Percentiles rank a stretch among this genome's conserved stretches.
phyloP scores from a whole-genome alignment of 441 rosid genomes.

The Sinapis alba region DNA sequence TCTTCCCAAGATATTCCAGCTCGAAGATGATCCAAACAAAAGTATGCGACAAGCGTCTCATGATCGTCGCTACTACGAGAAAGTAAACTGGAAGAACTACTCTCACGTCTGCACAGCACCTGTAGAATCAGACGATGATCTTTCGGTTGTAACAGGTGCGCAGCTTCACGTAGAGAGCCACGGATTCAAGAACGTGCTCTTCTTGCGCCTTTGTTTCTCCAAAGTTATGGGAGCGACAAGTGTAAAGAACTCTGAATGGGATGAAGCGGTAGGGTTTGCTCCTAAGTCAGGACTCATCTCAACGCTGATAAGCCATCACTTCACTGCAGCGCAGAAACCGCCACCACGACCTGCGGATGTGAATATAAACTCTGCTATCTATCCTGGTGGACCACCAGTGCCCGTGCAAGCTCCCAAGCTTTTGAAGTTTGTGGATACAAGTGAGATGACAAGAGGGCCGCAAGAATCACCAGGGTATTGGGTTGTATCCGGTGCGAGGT shows the following conservation, averaged over 20 bases:
- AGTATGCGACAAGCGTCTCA: constrained; percentile 52
- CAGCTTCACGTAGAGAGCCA: constrained; percentile 79
- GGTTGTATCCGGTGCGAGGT: constrained; percentile 93
- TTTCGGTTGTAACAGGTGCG: constrained; percentile 87
- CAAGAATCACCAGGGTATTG: constrained; percentile 96
- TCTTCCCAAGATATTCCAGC: constrained; percentile 84
- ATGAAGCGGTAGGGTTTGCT: constrained; percentile 78
- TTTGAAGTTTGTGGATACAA: constrained; percentile 84
- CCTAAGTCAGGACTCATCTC: constrained; percentile 88
- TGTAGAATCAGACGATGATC: constrained; percentile 77
- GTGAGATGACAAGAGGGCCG: constrained; percentile 93
- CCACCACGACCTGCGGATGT: constrained; percentile 86
- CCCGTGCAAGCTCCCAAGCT: constrained; percentile 92
- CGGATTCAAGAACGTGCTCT: constrained; percentile 84
- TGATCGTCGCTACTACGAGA: constrained; percentile 80
- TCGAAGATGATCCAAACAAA: constrained; percentile 66
- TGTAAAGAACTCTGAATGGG: constrained; percentile 82
- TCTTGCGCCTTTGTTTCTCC: constrained; percentile 79
- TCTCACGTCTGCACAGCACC: constrained; percentile 95
- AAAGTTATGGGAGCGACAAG: constrained; percentile 59
- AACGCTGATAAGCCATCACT: constrained; percentile 79
- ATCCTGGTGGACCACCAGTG: constrained; percentile 93
- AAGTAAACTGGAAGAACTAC: constrained; percentile 93
- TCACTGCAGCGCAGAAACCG: constrained; percentile 78
- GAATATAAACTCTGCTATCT: constrained; percentile 87